These are phyloP conservation scores for Candida jianshihensis DNA, from an alignment of 805 yeast genomes.

Conservation along the genomic window DNA sequence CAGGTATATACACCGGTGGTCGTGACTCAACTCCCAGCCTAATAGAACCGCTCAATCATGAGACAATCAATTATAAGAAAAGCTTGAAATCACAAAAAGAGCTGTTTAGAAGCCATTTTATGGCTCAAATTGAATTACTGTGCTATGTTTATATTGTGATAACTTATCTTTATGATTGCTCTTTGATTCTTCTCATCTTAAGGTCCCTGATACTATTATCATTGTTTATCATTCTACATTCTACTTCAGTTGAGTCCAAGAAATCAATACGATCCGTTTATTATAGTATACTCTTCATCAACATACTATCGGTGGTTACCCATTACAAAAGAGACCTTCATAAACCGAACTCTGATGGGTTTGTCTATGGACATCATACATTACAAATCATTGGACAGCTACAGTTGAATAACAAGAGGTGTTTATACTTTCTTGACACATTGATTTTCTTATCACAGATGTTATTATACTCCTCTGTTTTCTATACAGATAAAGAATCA, in stretches of 20 bases:
- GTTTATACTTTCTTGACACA: slow-evolving; percentile 11
- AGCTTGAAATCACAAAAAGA: slow-evolving; percentile 11
- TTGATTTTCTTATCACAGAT: slow-evolving; percentile 14
- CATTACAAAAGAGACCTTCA: slow-evolving; percentile 17
- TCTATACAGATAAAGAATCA: slow-evolving; percentile 3
- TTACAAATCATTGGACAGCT: slow-evolving; percentile 20
- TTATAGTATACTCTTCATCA: slow-evolving; percentile 10
- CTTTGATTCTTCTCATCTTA: slow-evolving; percentile 13
- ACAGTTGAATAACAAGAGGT: slow-evolving; percentile 11
- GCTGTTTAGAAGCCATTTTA: slow-evolving; percentile 10
- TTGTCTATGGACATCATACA: slow-evolving; percentile 20
- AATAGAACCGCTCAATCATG: neutral
- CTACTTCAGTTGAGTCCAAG: no score
- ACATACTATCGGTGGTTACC: slow-evolving; percentile 2
- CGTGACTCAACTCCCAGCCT: neutral
- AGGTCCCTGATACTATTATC: slow-evolving; percentile 9
- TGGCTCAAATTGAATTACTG: slow-evolving; percentile 5
- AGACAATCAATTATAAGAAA: slow-evolving; percentile 4
- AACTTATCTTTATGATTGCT: slow-evolving; percentile 21
- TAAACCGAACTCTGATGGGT: slow-evolving; percentile 17
- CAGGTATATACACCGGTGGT: slow-evolving; percentile 4
- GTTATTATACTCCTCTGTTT: slow-evolving; percentile 10
- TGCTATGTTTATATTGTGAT: slow-evolving; percentile 9
- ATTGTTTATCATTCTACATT: no score
- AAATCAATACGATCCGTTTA: slow-evolving; percentile 4